phyloP scores from a whole-genome alignment of 1,284 basidiomycete genomes.

The Tetrapyrgos nigripes region DNA sequence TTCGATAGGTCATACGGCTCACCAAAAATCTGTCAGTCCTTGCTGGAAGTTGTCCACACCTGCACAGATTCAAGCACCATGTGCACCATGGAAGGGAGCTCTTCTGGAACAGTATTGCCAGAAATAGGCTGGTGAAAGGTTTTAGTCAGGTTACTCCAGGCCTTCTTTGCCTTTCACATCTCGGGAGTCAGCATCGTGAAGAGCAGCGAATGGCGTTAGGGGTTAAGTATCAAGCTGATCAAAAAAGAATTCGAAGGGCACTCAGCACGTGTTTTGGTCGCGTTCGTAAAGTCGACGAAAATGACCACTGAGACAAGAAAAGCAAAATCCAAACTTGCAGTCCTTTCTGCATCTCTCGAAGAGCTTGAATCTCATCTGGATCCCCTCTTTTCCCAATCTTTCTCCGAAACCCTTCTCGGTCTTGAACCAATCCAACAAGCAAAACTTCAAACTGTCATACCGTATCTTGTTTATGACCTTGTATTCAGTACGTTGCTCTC shows the following conservation, averaged over 20 bases:
- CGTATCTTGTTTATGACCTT: conserved; percentile 83
- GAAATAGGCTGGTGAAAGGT: too few species aligned
- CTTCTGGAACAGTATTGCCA: too few species aligned
- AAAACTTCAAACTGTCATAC: conserved; percentile 74
- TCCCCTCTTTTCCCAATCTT: conserved; percentile 65
- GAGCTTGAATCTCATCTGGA: conserved; percentile 70
- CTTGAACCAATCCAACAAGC: conserved; percentile 81
- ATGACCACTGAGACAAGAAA: conserved; percentile 50
- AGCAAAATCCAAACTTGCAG: conserved; percentile 58
- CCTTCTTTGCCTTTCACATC: conserved; percentile 8
- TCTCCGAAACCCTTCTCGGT: conserved; percentile 67
- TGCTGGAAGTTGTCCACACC: too few species aligned
- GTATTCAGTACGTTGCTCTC: conserved; percentile 68
- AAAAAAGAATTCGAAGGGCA: too few species aligned
- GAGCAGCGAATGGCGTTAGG: conserved; percentile 54
- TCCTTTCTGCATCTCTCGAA: conserved; percentile 63
- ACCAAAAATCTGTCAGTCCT: too few species aligned
- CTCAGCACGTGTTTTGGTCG: too few species aligned
- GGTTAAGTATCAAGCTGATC: too few species aligned
- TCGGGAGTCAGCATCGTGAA: background rate
- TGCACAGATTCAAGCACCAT: too few species aligned
- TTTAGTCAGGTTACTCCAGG: background rate
- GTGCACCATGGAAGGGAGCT: too few species aligned
- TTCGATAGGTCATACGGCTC: too few species aligned
- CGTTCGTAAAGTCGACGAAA: conserved; percentile 29